A percentile compares a stretch with the other conserved stretches of the same genome.
Evolutionary conservation across 2,329 filamentous ascomycete species (phyloP).

Genomic region (Teratosphaeria viscida): DNA sequence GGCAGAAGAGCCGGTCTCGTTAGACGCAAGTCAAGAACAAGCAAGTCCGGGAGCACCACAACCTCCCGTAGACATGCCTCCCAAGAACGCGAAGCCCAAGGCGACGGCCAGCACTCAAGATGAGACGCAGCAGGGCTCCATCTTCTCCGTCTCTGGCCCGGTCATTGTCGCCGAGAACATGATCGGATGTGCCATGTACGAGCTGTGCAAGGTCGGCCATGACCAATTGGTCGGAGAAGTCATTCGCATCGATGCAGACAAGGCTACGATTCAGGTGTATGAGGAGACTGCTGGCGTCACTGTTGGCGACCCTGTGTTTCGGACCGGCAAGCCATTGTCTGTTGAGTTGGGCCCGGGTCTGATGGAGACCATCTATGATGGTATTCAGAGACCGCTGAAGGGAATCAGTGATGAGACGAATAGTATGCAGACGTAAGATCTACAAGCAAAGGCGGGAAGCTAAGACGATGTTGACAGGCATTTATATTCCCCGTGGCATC

Average conservation of each 20-base stretch:
- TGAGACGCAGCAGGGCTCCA: conserved; percentile 50
- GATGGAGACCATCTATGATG: conserved; percentile 99
- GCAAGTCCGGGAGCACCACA: conserved; percentile 4
- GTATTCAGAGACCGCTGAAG: conserved; percentile 90
- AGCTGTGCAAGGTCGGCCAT: conserved; percentile 88
- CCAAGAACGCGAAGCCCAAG: conserved; percentile 6
- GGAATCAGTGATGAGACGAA: conserved; percentile 66
- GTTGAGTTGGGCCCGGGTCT: conserved; percentile 94
- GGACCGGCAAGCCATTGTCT: conserved; percentile 90
- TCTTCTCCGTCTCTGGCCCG: conserved; percentile 70
- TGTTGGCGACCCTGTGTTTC: conserved; percentile 82
- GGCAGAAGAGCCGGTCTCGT: neutral
- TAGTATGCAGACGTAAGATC: conserved; percentile 36
- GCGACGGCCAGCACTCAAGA: conserved; percentile 25
- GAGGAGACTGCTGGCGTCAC: conserved; percentile 97
- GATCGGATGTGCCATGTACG: conserved; percentile 99
- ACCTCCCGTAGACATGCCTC: conserved; percentile 26
- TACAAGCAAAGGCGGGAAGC: neutral
- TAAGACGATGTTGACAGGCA: conserved; percentile 29
- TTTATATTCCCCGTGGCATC: conserved; percentile 96
- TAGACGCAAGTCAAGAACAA: conserved; percentile 7
- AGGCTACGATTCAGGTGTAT: conserved; percentile 96
- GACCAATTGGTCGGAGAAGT: conserved; percentile 92
- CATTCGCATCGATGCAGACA: conserved; percentile 92
- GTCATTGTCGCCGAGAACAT: conserved; percentile 97